Percentiles rank a stretch among this genome's conserved stretches.
Evolutionary conservation across 192 early-diverging fungal genomes (phyloP).

Genomic region (Funneliformis geosporum): DNA sequence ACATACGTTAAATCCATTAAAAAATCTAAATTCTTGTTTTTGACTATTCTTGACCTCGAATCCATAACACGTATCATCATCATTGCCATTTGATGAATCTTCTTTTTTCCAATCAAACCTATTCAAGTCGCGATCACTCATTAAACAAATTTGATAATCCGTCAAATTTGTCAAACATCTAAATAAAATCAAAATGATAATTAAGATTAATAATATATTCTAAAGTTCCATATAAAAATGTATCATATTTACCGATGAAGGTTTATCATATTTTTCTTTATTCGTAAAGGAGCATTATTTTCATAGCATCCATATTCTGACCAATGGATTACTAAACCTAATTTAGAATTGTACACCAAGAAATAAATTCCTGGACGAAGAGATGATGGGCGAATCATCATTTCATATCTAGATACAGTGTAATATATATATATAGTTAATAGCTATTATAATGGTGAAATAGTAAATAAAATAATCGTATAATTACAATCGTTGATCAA

Average conservation of each 20-base stretch:
- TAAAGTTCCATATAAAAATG: not conserved
- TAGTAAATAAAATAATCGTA: not conserved
- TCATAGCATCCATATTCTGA: conserved; percentile 30
- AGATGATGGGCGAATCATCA: no score
- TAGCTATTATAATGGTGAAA: no score
- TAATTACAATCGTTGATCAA: conserved; percentile 3
- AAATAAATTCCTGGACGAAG: conserved; percentile 7
- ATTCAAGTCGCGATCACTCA: conserved; percentile 22
- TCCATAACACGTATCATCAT: not conserved
- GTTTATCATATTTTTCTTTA: conserved; percentile 34
- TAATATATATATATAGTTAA: not conserved
- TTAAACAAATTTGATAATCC: conserved; percentile 26
- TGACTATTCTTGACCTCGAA: conserved; percentile 24
- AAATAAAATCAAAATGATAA: not conserved
- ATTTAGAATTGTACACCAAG: not conserved
- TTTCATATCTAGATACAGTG: not conserved
- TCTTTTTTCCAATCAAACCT: conserved; percentile 9
- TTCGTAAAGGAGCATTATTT: conserved; percentile 6
- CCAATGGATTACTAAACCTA: conserved; percentile 31
- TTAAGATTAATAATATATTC: not conserved
- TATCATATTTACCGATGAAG: conserved; percentile 24
- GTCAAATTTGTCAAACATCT: conserved; percentile 31
- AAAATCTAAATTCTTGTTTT: conserved; percentile 13
- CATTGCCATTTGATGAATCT: not conserved
- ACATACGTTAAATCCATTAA: conserved; percentile 13